Evolutionary conservation across 805 yeast species (phyloP), one percentile per base, ranked within the genome.

Genomic region (Candida michaelii): DNA sequence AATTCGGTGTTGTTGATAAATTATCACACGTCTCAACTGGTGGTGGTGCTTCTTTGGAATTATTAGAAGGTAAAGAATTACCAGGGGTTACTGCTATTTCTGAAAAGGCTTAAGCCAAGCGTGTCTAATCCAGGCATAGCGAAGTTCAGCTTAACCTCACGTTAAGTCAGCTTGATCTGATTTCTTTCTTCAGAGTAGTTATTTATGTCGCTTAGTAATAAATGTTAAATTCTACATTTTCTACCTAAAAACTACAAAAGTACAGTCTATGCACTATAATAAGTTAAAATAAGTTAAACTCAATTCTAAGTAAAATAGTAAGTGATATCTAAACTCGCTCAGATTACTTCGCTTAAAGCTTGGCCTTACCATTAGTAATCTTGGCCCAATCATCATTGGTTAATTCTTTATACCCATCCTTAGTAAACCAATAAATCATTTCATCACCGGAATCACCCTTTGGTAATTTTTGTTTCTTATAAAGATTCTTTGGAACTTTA

Each of bases 41-140:
- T 76, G 99, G 99, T 76, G 99, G 99, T 80, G 99, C 99, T 56
- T 91, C 98, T 51, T 82, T 93, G 68, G 99, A 93, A 77, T 84
- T 93, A 66, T 83, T 93, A 66, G 99, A 93, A 79, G 99, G 99
- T 76, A 93, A 93, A 83, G 93, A 79, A 59, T 81, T 93, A 62
- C 99, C 99, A 61, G 99, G 99, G 82, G 98, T 93, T 58, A 82
- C 77, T 63, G 95, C 90, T 73, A 83, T 90, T 60, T 82, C 96
- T 54, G 82, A 79, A 73, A 89, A 88, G 55, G 27, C 39, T 35
- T 41, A 41, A 14, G n/a, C 13, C 8, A 16, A 16, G 29, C 6
- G 29, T 7, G 29, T 25, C 12, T 21, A 8, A 21, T 5, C 8
- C n/a, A n/a, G n/a, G n/a, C n/a, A n/a, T n/a, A n/a, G n/a, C n/a